These are phyloP conservation scores for Eimeria sp. DNA, from an alignment of 169 alveolate genomes.

Conservation along the genomic window DNA sequence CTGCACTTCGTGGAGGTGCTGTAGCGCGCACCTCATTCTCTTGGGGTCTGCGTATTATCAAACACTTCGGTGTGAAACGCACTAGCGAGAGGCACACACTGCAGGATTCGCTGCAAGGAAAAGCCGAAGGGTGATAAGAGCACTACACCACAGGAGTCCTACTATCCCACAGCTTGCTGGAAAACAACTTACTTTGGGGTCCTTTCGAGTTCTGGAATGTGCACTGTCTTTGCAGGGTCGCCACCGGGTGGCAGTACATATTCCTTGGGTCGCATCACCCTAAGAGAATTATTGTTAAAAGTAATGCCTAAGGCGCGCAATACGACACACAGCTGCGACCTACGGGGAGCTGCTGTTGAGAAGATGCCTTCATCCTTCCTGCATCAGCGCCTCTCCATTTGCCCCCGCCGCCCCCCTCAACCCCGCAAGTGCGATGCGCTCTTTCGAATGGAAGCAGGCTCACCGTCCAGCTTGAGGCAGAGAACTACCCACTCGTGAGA, in stretches of 20 bases:
- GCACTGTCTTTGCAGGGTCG: conserved; percentile 86
- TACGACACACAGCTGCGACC: neutral
- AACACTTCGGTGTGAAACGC: neutral
- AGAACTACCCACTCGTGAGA: conserved; percentile 89
- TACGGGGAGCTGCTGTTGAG: neutral
- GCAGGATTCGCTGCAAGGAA: neutral
- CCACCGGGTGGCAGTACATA: conserved; percentile 90
- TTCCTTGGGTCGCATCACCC: conserved; percentile 92
- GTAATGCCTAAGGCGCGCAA: conserved; percentile 82
- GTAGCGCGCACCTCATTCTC: conserved; percentile 71
- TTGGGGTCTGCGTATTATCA: neutral
- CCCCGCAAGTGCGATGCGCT: neutral
- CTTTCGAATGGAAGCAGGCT: neutral
- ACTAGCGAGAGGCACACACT: neutral
- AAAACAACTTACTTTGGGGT: conserved; percentile 2
- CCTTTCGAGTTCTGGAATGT: conserved; percentile 73
- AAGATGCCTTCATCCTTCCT: neutral
- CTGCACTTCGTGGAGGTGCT: conserved; percentile 85
- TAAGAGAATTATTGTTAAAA: conserved; percentile 89
- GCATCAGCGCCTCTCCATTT: neutral
- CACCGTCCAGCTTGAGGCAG: conserved; percentile 91
- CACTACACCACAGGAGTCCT: neutral
- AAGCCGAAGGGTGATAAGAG: neutral
- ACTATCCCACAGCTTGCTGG: neutral
- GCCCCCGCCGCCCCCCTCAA: neutral